Conservation (phyloP, 306 rosid species). For the Pueraria montana region DNA sequence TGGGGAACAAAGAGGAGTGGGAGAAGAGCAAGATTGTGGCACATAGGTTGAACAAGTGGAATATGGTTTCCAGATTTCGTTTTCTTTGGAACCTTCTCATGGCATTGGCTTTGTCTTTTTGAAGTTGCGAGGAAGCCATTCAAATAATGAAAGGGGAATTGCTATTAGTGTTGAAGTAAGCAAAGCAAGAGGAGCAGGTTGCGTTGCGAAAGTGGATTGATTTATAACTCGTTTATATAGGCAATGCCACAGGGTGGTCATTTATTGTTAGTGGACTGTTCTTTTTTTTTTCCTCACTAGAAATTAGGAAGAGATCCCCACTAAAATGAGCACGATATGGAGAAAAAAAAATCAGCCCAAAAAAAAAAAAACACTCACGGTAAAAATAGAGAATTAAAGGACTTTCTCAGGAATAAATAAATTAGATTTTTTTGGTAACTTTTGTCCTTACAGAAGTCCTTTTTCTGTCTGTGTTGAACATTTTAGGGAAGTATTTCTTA, state of each 20-base stretch:
- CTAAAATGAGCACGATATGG: too few relatives aligned
- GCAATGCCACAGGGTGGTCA: background rate
- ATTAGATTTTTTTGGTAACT: too few relatives aligned
- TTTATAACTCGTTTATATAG: background rate
- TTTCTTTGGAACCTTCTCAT: conserved; percentile 49
- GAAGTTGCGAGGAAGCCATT: background rate
- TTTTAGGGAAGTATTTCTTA: too few relatives aligned
- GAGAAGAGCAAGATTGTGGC: conserved; percentile 50
- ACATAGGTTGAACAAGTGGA: conserved; percentile 42
- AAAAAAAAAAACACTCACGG: too few relatives aligned
- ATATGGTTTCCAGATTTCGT: conserved; percentile 42
- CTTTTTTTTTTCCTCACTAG: background rate
- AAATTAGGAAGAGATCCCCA: too few relatives aligned
- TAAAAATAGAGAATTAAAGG: too few relatives aligned
- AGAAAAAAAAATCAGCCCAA: too few relatives aligned
- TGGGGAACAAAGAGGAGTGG: conserved; percentile 48
- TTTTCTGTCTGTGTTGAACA: too few relatives aligned
- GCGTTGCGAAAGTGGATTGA: background rate
- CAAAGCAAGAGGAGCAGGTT: too few relatives aligned
- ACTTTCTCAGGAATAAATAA: too few relatives aligned
- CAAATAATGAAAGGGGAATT: background rate
- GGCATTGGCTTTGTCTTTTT: conserved; percentile 51
- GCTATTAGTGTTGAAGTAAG: background rate
- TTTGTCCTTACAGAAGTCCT: too few relatives aligned
- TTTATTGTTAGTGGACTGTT: too few relatives aligned